Percentiles rank a stretch among this genome's conserved stretches.
These are phyloP conservation scores for Sarocladium kiliense DNA, from an alignment of 2,329 filamentous ascomycete species.

Conservation along the genomic window DNA sequence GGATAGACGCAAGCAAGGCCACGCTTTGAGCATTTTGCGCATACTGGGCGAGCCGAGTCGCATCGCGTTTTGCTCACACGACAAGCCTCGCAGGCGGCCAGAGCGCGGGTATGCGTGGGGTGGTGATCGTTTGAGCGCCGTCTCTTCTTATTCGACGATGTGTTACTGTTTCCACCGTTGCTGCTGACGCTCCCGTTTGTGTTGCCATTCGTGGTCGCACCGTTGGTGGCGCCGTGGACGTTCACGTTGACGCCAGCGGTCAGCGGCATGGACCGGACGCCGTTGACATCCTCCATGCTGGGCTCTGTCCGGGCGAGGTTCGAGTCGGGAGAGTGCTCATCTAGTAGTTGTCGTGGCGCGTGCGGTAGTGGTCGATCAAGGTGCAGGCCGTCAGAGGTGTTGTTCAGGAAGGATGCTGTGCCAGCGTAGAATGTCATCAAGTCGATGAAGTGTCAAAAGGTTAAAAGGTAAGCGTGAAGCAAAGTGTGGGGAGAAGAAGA, in stretches of 20 bases:
- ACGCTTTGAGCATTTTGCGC: constrained; percentile 13
- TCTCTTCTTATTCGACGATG: constrained; percentile 9
- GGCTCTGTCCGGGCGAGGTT: neutral
- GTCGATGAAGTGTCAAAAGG: neutral
- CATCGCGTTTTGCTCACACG: constrained; percentile 15
- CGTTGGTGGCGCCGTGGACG: neutral
- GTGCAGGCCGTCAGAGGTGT: neutral
- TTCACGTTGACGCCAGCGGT: neutral
- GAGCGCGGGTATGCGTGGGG: constrained; percentile 12
- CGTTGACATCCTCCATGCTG: constrained; percentile 5
- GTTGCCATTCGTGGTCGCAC: neutral
- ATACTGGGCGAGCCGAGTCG: constrained; percentile 12
- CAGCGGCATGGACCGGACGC: neutral
- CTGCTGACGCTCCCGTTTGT: neutral
- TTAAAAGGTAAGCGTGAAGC: neutral
- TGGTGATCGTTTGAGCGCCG: constrained; percentile 4
- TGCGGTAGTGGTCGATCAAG: neutral
- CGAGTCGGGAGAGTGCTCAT: constrained; percentile 1
- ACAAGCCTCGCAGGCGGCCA: constrained; percentile 14
- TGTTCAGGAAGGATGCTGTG: neutral
- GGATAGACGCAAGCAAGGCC: constrained; percentile 13
- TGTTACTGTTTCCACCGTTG: neutral
- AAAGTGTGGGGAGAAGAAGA: constrained; percentile 5
- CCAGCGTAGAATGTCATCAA: neutral
- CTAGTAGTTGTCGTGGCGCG: neutral